phyloP scores from a whole-genome alignment of 768 basidiomycete genomes.

The Amanita polypyramis region DNA sequence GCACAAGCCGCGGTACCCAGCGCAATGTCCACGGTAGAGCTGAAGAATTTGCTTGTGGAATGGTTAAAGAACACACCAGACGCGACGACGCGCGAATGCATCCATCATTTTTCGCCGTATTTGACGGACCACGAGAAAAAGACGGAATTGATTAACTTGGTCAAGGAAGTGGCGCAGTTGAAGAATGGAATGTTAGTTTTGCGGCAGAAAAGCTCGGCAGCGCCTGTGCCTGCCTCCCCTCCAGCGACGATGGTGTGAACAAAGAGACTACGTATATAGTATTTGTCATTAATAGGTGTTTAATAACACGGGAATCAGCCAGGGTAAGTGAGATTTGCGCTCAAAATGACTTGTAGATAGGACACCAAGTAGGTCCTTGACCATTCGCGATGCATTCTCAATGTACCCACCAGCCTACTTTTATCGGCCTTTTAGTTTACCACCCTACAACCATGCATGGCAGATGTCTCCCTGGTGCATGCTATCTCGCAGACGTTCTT shows the following conservation, averaged over 20 bases:
- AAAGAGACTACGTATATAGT: background rate
- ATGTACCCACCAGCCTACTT: slow-evolving; percentile 7
- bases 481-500: slow-evolving; percentile 54
- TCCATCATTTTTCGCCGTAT: slow-evolving; percentile 70
- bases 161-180: slow-evolving; percentile 70
- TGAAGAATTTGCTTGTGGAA: slow-evolving; percentile 61
- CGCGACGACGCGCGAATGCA: slow-evolving; percentile 70
- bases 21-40: slow-evolving; percentile 37
- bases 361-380: no score
- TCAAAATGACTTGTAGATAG: no score
- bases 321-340: no score
- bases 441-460: slow-evolving; percentile 15
- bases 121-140: slow-evolving; percentile 62
- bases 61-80: slow-evolving; percentile 65
- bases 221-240: slow-evolving; percentile 24
- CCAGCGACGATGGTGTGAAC: background rate
- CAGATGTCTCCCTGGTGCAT: slow-evolving; percentile 27
- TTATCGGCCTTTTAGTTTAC: slow-evolving; percentile 12
- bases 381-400: no score
- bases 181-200: slow-evolving; percentile 56
- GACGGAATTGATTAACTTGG: slow-evolving; percentile 63
- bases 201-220: slow-evolving; percentile 29
- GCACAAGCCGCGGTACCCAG: slow-evolving; percentile 24
- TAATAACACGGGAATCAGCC: background rate
- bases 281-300: background rate